Evolutionary conservation across 1,284 basidiomycete species (phyloP).

Genomic region (Cystobasidiaceae sp.): DNA sequence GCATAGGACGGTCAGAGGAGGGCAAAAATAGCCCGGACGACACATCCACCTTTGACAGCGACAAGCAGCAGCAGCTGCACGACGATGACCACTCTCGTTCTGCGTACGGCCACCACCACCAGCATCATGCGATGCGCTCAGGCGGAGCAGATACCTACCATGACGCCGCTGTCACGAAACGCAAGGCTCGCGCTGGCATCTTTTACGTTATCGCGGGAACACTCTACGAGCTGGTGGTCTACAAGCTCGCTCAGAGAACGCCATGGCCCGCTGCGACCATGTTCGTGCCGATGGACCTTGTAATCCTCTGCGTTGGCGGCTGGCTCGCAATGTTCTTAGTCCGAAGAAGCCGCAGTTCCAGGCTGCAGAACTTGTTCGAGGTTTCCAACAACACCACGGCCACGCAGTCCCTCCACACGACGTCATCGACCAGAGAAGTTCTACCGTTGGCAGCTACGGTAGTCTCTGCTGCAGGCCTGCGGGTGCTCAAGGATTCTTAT

Average conservation of each 20-base stretch:
- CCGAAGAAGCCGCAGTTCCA: too few relatives aligned
- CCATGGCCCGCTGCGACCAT: neutral
- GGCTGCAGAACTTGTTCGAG: too few relatives aligned
- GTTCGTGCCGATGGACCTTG: conserved; percentile 5
- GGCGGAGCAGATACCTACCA: neutral
- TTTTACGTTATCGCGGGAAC: conserved; percentile 3
- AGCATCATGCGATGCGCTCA: too few relatives aligned
- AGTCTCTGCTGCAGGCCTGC: neutral
- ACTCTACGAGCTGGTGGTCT: neutral
- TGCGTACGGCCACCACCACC: neutral
- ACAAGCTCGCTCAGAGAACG: conserved; percentile 19
- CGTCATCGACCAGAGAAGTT: neutral
- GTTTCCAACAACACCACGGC: too few relatives aligned
- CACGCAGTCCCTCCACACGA: too few relatives aligned
- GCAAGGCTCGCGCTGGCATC: neutral
- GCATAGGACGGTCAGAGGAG: too few relatives aligned
- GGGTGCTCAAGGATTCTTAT: too few relatives aligned
- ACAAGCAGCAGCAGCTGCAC: too few relatives aligned
- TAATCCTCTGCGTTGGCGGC: neutral
- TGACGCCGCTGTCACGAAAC: neutral
- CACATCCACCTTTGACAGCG: too few relatives aligned
- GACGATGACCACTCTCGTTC: too few relatives aligned
- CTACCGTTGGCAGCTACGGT: neutral
- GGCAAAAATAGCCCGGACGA: too few relatives aligned
- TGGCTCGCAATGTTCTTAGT: neutral